A percentile compares a stretch with the other conserved stretches of the same genome.
These are phyloP conservation scores for Plicaturopsis crispa DNA, from an alignment of 768 basidiomycete species.

Conservation along the genomic window DNA sequence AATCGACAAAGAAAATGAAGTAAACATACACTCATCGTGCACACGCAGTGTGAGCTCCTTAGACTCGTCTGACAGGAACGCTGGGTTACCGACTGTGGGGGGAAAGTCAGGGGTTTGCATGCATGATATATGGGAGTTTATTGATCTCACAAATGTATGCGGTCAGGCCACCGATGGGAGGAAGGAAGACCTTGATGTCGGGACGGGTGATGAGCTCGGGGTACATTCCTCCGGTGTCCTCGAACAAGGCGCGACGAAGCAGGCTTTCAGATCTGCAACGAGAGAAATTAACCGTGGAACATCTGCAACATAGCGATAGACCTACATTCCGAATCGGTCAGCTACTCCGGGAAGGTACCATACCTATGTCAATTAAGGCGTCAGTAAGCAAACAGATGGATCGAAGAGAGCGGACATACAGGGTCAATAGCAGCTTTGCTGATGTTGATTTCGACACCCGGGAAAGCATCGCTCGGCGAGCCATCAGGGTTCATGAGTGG, in stretches of 20 bases:
- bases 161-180: constrained; percentile 87
- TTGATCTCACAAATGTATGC: constrained; percentile 75
- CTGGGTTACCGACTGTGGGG: constrained; percentile 70
- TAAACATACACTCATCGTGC: constrained; percentile 79
- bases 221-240: constrained; percentile 95
- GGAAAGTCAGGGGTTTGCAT: constrained; percentile 3
- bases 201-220: constrained; percentile 93
- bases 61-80: constrained; percentile 62
- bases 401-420: no score
- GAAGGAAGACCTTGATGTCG: constrained; percentile 93
- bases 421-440: constrained; percentile 95
- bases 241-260: constrained; percentile 87
- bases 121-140: neutral
- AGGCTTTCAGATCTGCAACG: constrained; percentile 64
- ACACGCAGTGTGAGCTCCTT: constrained; percentile 84
- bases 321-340: constrained; percentile 87
- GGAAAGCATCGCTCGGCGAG: constrained; percentile 41
- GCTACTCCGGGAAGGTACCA: constrained; percentile 95
- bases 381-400: no score
- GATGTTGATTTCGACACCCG: constrained; percentile 83
- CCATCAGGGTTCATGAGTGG: constrained; percentile 63
- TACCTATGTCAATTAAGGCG: no score
- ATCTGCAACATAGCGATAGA: constrained; percentile 8
- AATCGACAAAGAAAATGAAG: neutral
- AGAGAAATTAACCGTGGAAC: constrained; percentile 1